phyloP scores from a whole-genome alignment of 305 asterid genomes.

The Coffea humblotiana region DNA sequence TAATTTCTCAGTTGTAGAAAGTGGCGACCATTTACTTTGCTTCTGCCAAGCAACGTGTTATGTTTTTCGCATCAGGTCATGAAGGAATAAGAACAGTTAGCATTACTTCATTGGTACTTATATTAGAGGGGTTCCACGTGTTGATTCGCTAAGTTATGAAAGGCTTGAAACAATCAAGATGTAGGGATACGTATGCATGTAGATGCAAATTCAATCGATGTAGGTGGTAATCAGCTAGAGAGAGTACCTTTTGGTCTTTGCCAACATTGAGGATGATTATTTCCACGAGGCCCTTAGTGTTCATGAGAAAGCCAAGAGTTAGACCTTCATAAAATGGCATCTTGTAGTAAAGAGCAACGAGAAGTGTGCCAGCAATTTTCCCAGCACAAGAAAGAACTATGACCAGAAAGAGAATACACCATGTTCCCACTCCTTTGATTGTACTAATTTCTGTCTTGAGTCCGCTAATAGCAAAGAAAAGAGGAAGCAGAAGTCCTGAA shows the following conservation, averaged over 20 bases:
- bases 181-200: no score
- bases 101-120: background rate
- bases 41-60: background rate
- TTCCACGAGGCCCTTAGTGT: constrained; percentile 88
- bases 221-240: background rate
- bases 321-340: constrained; percentile 79
- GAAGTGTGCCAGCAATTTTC: constrained; percentile 70
- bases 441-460: constrained; percentile 59
- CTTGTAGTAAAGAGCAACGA: constrained; percentile 61
- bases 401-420: constrained; percentile 53
- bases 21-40: background rate
- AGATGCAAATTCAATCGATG: background rate
- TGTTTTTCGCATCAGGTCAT: background rate
- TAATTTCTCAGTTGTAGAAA: background rate
- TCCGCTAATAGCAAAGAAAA: constrained; percentile 84
- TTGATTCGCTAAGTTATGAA: no score
- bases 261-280: constrained; percentile 95
- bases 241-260: constrained; percentile 69
- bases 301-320: constrained; percentile 85
- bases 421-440: constrained; percentile 49
- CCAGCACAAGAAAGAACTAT: constrained; percentile 78
- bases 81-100: background rate
- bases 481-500: constrained; percentile 72
- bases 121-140: background rate
- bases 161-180: background rate